Conservation (phyloP, 148 eudicot genomes). For the Amaranthus palmeri region DNA sequence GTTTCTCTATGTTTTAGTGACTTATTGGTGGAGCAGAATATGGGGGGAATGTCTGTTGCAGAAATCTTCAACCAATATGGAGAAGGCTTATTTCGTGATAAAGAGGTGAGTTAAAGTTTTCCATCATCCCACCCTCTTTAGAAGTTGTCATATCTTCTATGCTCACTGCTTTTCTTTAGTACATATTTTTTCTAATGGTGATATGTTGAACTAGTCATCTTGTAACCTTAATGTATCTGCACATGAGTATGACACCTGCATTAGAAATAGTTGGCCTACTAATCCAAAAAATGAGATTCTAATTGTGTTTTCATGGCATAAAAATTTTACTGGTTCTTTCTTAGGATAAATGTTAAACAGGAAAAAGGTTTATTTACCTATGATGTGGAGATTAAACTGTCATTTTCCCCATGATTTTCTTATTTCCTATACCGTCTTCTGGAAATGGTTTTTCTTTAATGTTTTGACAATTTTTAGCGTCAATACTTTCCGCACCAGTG, state of each 20-base stretch:
- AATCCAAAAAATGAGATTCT: background rate
- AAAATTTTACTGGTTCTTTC: background rate
- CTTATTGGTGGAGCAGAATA: constrained; percentile 54
- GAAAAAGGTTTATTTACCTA: background rate
- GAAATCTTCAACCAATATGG: constrained; percentile 83
- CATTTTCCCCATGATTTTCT: background rate
- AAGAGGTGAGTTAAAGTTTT: constrained; percentile 48
- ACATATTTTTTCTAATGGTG: background rate
- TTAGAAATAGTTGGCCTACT: background rate
- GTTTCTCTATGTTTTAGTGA: constrained; percentile 56
- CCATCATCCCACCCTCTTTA: no score
- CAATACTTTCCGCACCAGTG: no score
- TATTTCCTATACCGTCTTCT: no score
- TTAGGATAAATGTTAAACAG: background rate
- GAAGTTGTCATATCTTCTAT: background rate
- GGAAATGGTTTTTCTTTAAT: no score
- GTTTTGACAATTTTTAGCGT: no score
- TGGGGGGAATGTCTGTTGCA: constrained; percentile 60
- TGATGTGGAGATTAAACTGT: background rate
- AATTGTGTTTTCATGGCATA: background rate
- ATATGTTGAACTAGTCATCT: background rate
- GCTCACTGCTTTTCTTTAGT: background rate
- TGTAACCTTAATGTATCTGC: background rate
- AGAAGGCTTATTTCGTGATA: constrained; percentile 84
- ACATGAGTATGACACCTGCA: background rate